These are phyloP conservation scores for Dipteronia dyeriana DNA, from an alignment of 345 rosid genomes.

Conservation along the genomic window DNA sequence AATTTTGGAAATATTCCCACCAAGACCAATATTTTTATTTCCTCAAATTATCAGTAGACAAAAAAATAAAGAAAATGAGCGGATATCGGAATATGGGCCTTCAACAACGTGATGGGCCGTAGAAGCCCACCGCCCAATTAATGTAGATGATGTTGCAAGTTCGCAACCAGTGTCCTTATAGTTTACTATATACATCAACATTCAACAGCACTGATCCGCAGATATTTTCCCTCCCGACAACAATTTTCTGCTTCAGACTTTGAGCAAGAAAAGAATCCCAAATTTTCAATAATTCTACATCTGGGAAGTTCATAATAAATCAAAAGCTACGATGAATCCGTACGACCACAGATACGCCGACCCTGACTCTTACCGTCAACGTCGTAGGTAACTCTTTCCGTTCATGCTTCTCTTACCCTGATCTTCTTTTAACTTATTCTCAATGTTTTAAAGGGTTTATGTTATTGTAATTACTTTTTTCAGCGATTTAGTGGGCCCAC, in stretches of 20 bases:
- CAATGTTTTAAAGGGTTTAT: background rate
- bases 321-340: conserved; percentile 44
- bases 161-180: too few species aligned
- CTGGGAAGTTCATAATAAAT: background rate
- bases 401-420: background rate
- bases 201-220: too few species aligned
- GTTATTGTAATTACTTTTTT: background rate
- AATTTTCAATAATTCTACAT: background rate
- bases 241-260: background rate
- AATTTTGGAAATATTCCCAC: too few species aligned
- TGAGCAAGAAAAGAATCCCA: background rate
- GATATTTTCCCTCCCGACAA: conserved; percentile 11
- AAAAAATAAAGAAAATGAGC: too few species aligned
- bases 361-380: conserved; percentile 80
- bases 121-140: background rate
- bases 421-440: background rate
- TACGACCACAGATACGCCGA: conserved; percentile 71
- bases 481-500: conserved; percentile 56
- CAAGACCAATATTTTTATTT: too few species aligned
- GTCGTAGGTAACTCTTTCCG: conserved; percentile 55
- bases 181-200: too few species aligned
- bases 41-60: too few species aligned
- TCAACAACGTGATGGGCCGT: too few species aligned
- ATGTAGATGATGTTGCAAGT: background rate
- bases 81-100: too few species aligned